Evolutionary conservation across 768 basidiomycete genomes (phyloP), one percentile per base, ranked within the genome.

Genomic region (Chlorophyllum brunneum): DNA sequence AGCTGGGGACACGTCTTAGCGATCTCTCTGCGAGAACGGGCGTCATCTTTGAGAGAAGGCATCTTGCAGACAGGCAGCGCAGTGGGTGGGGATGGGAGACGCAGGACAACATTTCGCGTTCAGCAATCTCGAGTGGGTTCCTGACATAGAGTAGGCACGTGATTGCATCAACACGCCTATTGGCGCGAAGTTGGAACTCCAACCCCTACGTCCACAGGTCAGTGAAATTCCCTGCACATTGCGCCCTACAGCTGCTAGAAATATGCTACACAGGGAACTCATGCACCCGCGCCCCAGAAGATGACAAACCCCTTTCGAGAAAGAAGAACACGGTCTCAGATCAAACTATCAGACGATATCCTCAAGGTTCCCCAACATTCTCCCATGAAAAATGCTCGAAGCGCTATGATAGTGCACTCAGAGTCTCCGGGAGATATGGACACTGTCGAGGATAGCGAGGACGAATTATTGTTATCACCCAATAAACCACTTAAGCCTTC

Each of bases 371-470:
- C 78, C 26, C 70, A 72, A 29, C 65, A 68, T 24, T 82, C 80
- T 18, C 80, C 81, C 1, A 67, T 82, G 67, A 82, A 82, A 62
- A 68, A 71, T 59, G 80, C 80, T 44, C 71, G 73, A 43, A 71
- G 59, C 47, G 63, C 72, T 10, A 58, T 27, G 8, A 43, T 67
- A 41, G 66, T 65, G 54, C 69, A 61, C 57, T 65, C 58, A 23
- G 57, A 47, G 23, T 52, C 56, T 29, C 48, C 45, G 24, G 46
- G 33, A 29, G 38, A 31, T 20, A 38, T 51, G 39, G 57, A 62
- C 16, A 56, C 59, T 36, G 58, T 54, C 5, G 65, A 65, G 3
- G 71, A 73, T 26, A 65, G 65, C 5, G 77, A 79, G 43, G 77
- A 79, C 61, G 78, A 80, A 58, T 64, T 76, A 26, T 63, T 78